Evolutionary conservation across 2,329 filamentous ascomycete genomes (phyloP).

Genomic region (Dothistroma pini): DNA sequence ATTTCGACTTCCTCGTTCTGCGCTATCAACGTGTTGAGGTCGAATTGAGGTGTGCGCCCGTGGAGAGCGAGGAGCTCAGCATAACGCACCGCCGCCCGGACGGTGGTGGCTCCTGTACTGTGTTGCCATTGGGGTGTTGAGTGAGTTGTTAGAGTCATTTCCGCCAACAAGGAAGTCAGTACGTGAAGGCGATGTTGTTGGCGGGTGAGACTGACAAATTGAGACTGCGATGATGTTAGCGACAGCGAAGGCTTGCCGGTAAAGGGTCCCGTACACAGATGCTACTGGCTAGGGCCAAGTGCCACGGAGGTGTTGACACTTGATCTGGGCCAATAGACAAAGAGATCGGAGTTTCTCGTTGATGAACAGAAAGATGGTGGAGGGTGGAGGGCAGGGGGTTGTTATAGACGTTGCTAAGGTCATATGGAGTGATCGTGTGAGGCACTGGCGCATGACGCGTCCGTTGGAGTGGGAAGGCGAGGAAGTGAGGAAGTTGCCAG

Average conservation of each 20-base stretch:
- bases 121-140: not conserved
- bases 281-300: not conserved
- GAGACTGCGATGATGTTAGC: not conserved
- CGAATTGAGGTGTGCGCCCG: not conserved
- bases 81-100: slow-evolving; percentile 7
- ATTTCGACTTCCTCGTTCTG: not conserved
- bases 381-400: too few species aligned
- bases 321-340: slow-evolving; percentile 3
- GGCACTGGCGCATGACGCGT: not conserved
- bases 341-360: not conserved
- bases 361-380: not conserved
- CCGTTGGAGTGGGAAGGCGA: not conserved
- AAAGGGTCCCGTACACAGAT: not conserved
- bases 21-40: not conserved
- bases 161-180: not conserved
- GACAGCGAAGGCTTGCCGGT: not conserved
- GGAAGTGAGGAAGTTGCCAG: not conserved
- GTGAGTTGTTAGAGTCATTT: not conserved
- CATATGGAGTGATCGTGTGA: not conserved
- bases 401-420: not conserved
- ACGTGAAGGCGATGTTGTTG: not conserved
- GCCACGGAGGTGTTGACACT: not conserved
- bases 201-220: not conserved
- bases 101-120: slow-evolving; percentile 5
- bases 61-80: not conserved